Conservation (phyloP, 1,284 basidiomycete species). For the Tylopilus sp. region DNA sequence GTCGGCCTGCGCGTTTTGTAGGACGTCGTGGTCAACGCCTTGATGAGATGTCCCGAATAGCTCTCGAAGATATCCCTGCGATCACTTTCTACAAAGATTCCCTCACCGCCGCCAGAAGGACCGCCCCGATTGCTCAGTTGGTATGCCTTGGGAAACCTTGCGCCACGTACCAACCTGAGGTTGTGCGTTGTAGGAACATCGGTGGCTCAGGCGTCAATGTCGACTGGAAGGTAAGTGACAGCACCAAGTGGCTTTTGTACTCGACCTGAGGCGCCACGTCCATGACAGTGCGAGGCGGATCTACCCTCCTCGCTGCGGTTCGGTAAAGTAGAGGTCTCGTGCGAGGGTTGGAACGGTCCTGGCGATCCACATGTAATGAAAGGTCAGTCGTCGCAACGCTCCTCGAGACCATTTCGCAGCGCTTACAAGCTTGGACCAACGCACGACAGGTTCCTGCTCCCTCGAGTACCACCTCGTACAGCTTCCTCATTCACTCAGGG, state of each 20-base stretch:
- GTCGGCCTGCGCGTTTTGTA: background rate
- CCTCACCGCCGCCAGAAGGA: slow-evolving; percentile 65
- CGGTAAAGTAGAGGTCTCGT: slow-evolving; percentile 79
- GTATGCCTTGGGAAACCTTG: slow-evolving; percentile 80
- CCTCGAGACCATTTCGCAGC: background rate
- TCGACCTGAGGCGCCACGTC: slow-evolving; percentile 13
- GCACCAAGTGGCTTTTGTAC: slow-evolving; percentile 1
- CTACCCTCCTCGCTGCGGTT: slow-evolving; percentile 77
- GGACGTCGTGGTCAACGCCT: background rate
- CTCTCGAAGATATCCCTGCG: slow-evolving; percentile 65
- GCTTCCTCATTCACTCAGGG: slow-evolving; percentile 50
- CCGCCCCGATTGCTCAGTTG: slow-evolving; percentile 70
- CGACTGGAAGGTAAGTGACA: slow-evolving; percentile 73
- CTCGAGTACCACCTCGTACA: slow-evolving; percentile 76
- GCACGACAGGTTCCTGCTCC: slow-evolving; percentile 68
- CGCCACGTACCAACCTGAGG: slow-evolving; percentile 72
- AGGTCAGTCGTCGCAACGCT: slow-evolving; percentile 44
- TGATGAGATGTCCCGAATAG: slow-evolving; percentile 57
- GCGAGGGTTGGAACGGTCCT: slow-evolving; percentile 82
- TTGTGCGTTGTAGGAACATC: slow-evolving; percentile 78
- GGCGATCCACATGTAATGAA: slow-evolving; percentile 83
- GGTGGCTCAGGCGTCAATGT: slow-evolving; percentile 74
- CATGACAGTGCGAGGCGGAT: slow-evolving; percentile 78
- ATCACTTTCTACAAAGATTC: slow-evolving; percentile 77
- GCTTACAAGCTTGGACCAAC: background rate